These are phyloP conservation scores for Trichoderma polysporum DNA, from an alignment of 2,329 filamentous ascomycete genomes.

Conservation along the genomic window DNA sequence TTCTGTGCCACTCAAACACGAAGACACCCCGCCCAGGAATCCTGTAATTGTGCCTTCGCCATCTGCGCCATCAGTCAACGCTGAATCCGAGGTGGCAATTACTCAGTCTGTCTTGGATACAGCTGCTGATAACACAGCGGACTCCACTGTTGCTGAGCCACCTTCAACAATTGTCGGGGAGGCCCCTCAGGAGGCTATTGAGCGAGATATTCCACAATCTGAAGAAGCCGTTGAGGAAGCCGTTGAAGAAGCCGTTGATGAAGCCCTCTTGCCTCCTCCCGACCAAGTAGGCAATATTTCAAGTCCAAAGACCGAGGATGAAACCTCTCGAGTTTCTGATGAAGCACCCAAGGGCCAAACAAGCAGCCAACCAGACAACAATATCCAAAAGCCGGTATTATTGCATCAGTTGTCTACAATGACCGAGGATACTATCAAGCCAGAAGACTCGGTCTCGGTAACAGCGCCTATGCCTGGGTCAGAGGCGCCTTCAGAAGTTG, in stretches of 20 bases:
- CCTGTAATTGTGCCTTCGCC: constrained; percentile 9
- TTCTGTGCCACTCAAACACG: constrained; percentile 37
- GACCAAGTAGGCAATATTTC: constrained; percentile 44
- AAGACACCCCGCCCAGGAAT: constrained; percentile 48
- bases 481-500: constrained; percentile 31
- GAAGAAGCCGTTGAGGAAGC: constrained; percentile 7
- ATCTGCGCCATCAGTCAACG: not conserved
- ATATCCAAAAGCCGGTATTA: constrained; percentile 28
- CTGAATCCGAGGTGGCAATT: not conserved
- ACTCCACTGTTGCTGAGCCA: constrained; percentile 33
- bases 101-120: not conserved
- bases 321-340: constrained; percentile 27
- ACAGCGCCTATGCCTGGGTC: constrained; percentile 32
- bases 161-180: constrained; percentile 35
- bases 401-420: constrained; percentile 35
- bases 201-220: constrained; percentile 29
- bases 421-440: constrained; percentile 41
- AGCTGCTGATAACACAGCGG: constrained; percentile 21
- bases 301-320: constrained; percentile 34
- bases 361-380: constrained; percentile 26
- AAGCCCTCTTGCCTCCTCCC: constrained; percentile 36
- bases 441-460: constrained; percentile 40
- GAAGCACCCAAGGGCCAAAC: constrained; percentile 30
- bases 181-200: constrained; percentile 29
- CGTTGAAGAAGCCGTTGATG: constrained; percentile 4